Percentiles rank a stretch among this genome's conserved stretches.
Evolutionary conservation across 2,329 filamentous ascomycete species (phyloP).

Genomic region (Monascus ruber): DNA sequence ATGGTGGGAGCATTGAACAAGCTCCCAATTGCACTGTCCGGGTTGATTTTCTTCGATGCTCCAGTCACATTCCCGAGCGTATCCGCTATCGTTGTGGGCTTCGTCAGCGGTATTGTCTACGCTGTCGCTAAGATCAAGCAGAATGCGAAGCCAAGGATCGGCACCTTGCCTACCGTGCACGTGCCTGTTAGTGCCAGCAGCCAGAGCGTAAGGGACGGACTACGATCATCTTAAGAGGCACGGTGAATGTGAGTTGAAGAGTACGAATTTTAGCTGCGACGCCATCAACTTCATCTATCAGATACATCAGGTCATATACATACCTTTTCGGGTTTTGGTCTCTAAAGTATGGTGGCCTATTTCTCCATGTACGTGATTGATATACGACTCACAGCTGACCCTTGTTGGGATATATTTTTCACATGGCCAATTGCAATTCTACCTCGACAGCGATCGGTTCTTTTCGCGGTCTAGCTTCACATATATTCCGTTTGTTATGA

Average conservation of each 20-base stretch:
- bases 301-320: slow-evolving; percentile 4
- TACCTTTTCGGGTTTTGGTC: slow-evolving; percentile 9
- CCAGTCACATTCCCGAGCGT: slow-evolving; percentile 87
- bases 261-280: background rate
- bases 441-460: too few species aligned
- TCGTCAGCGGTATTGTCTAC: slow-evolving; percentile 86
- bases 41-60: slow-evolving; percentile 88
- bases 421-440: too few species aligned
- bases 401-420: too few species aligned
- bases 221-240: slow-evolving; percentile 48
- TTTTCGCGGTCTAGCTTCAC: too few species aligned
- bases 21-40: slow-evolving; percentile 84
- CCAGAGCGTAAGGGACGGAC: slow-evolving; percentile 76
- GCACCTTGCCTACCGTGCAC: slow-evolving; percentile 55
- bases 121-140: slow-evolving; percentile 77
- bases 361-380: too few species aligned
- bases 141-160: slow-evolving; percentile 52
- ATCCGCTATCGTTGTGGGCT: slow-evolving; percentile 81
- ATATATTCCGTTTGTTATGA: too few species aligned
- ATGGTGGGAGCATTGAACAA: slow-evolving; percentile 99
- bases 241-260: background rate
- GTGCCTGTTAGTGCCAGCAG: slow-evolving; percentile 79
- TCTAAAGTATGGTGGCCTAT: background rate
- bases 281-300: background rate
- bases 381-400: too few species aligned